A percentile compares a stretch with the other conserved stretches of the same genome.
phyloP scores from a whole-genome alignment of 2,329 filamentous ascomycete species.

The Fusarium brachygibbosum region DNA sequence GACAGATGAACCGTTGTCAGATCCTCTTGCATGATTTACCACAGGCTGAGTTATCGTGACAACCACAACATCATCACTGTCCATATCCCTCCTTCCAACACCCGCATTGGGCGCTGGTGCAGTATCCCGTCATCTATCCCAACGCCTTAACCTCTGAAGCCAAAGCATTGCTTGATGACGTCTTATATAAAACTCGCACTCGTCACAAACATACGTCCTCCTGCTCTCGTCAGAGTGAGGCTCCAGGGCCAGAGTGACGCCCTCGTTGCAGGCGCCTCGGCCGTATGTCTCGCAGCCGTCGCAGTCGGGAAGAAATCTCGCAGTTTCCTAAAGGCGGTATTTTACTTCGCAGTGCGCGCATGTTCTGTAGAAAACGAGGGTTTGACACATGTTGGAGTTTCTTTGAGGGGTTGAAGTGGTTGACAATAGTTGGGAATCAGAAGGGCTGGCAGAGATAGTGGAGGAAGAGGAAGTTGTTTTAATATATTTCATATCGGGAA shows the following conservation, averaged over 20 bases:
- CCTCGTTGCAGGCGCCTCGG: conserved; percentile 36
- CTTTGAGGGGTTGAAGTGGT: not conserved
- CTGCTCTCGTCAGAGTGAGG: conserved; percentile 28
- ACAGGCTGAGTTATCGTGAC: not conserved
- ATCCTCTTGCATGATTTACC: not conserved
- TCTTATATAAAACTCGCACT: conserved; percentile 19
- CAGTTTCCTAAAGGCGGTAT: conserved; percentile 38
- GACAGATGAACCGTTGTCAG: not conserved
- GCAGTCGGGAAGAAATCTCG: conserved; percentile 39
- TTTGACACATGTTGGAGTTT: conserved; percentile 32
- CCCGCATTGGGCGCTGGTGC: not conserved
- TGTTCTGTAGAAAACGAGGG: conserved; percentile 34
- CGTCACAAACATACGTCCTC: conserved; percentile 31
- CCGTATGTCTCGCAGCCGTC: conserved; percentile 37
- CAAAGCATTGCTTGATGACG: conserved; percentile 29
- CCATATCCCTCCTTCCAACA: not conserved
- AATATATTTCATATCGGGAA: not conserved
- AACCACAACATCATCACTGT: not conserved
- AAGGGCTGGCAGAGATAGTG: not conserved
- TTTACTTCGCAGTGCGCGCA: conserved; percentile 39
- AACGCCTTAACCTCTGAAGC: conserved; percentile 18
- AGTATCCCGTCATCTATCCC: conserved; percentile 17
- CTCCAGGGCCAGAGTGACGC: conserved; percentile 30
- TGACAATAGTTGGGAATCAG: not conserved
- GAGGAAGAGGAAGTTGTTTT: not conserved